Conservation (phyloP, 83 land plant species). For the Diphasiastrum complanatum region DNA sequence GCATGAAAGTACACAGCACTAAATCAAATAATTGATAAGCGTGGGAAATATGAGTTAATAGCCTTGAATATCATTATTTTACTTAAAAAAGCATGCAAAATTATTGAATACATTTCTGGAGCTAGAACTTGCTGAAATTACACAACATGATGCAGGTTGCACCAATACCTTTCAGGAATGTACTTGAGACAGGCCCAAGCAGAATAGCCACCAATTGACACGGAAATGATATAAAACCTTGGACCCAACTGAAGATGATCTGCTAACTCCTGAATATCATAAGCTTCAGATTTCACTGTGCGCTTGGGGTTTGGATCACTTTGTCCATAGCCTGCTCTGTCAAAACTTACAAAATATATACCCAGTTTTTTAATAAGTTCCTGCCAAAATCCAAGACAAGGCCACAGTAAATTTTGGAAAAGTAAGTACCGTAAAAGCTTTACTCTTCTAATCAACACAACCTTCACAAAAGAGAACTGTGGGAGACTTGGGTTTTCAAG, state of each 20-base stretch:
- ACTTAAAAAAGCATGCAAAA: background rate
- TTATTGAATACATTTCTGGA: background rate
- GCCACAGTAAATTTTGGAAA: background rate
- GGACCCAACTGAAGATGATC: slow-evolving; percentile 5
- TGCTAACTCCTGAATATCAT: slow-evolving; percentile 32
- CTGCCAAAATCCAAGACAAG: slow-evolving; percentile 25
- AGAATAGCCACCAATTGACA: background rate
- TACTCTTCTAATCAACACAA: too few species aligned
- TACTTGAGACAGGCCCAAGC: slow-evolving; percentile 5
- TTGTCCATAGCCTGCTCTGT: slow-evolving; percentile 74
- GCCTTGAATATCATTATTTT: too few species aligned
- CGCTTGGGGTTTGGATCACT: slow-evolving; percentile 62
- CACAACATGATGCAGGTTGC: too few species aligned
- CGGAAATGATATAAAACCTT: background rate
- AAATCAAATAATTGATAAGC: too few species aligned
- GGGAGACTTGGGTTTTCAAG: background rate
- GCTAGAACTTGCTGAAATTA: background rate
- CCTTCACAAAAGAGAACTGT: background rate
- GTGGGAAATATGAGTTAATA: too few species aligned
- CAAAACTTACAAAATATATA: slow-evolving; percentile 45
- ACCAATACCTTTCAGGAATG: slow-evolving; percentile 15
- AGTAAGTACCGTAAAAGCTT: too few species aligned
- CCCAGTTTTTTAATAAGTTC: slow-evolving; percentile 42
- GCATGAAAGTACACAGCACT: too few species aligned
- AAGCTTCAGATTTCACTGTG: slow-evolving; percentile 46